Percentiles rank a stretch among this genome's conserved stretches.
Evolutionary conservation across 805 yeast genomes (phyloP).

Genomic region (Schizosaccharomyces cryophilus): DNA sequence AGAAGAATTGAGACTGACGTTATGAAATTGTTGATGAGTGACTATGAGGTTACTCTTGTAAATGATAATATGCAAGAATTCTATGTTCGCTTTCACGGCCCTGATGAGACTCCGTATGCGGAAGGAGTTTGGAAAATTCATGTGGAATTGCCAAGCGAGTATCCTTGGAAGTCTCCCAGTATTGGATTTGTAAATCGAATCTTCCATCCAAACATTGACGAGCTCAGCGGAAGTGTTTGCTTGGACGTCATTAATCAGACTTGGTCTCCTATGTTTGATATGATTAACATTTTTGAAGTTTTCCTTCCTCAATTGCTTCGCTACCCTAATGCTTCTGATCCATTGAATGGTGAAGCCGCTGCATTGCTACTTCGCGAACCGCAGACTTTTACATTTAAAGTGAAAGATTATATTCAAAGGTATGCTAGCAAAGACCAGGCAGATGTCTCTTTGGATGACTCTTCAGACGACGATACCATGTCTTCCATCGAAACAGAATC

Average conservation of each 20-base stretch:
- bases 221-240: conserved; percentile 69
- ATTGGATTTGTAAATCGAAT: conserved; percentile 81
- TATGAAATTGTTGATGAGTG: conserved; percentile 83
- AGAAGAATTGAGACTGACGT: conserved; percentile 84
- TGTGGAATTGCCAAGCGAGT: conserved; percentile 83
- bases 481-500: neutral
- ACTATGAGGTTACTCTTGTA: conserved; percentile 61
- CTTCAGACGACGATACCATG: neutral
- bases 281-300: conserved; percentile 71
- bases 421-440: neutral
- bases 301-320: conserved; percentile 76
- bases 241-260: conserved; percentile 90
- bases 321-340: conserved; percentile 87
- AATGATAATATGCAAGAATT: conserved; percentile 75
- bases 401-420: conserved; percentile 16
- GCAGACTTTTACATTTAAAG: conserved; percentile 38
- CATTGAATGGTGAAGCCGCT: conserved; percentile 76
- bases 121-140: conserved; percentile 77
- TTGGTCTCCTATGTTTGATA: conserved; percentile 94
- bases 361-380: conserved; percentile 48
- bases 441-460: neutral
- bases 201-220: conserved; percentile 88
- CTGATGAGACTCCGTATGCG: conserved; percentile 55
- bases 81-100: conserved; percentile 65
- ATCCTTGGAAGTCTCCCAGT: conserved; percentile 88